Conservation (phyloP, 768 basidiomycete genomes). For the Mycena rebaudengoi region DNA sequence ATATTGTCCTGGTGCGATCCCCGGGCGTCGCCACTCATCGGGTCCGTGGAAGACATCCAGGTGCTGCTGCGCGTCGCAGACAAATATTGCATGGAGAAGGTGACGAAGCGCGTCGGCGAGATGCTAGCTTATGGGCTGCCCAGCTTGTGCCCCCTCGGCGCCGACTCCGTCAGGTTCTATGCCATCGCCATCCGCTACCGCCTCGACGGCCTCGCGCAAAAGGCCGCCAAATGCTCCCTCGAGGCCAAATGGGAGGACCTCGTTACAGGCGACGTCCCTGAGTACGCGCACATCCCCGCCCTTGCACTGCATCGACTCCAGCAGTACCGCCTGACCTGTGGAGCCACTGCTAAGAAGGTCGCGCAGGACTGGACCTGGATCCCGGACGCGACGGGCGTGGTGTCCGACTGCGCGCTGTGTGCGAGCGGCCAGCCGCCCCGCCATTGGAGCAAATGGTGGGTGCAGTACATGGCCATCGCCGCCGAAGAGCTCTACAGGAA, state of each 20-base stretch:
- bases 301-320: constrained; percentile 43
- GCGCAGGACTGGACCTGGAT: constrained; percentile 16
- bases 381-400: constrained; percentile 16
- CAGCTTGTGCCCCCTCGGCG: constrained; percentile 31
- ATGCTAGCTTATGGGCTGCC: constrained; percentile 26
- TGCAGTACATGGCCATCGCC: constrained; percentile 14
- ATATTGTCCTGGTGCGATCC: constrained; percentile 49
- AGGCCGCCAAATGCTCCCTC: constrained; percentile 46
- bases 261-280: constrained; percentile 44
- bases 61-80: constrained; percentile 43
- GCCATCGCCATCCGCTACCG: constrained; percentile 49
- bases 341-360: constrained; percentile 11
- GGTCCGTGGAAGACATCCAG: constrained; percentile 44
- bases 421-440: constrained; percentile 16
- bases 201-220: constrained; percentile 40
- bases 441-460: constrained; percentile 26
- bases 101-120: constrained; percentile 38
- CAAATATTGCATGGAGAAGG: constrained; percentile 48
- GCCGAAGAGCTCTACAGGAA: constrained; percentile 17
- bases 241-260: constrained; percentile 32
- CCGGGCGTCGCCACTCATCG: constrained; percentile 39
- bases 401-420: constrained; percentile 9
- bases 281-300: constrained; percentile 47
- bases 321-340: constrained; percentile 19
- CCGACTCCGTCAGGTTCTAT: constrained; percentile 46